phyloP scores from a whole-genome alignment of 306 rosid species.

The Acacia melanoxylon region DNA sequence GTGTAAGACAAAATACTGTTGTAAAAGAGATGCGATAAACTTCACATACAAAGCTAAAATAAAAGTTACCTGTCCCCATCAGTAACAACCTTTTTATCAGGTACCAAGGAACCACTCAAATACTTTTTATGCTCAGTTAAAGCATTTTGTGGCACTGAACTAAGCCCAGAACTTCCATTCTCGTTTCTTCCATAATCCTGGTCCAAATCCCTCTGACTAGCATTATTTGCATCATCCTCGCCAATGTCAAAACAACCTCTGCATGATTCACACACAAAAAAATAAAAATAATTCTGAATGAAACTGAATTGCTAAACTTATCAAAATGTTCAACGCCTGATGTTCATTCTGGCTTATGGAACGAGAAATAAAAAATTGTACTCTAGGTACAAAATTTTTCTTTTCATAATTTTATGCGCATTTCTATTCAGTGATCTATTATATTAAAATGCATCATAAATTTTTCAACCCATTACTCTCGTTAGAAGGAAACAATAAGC shows the following conservation, averaged over 20 bases:
- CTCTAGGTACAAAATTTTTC: background rate
- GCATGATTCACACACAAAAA: constrained; percentile 37
- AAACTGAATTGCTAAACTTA: constrained; percentile 1
- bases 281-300: constrained; percentile 7
- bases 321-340: background rate
- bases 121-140: constrained; percentile 47
- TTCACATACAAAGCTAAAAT: background rate
- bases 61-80: constrained; percentile 66
- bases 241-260: constrained; percentile 79
- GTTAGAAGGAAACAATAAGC: background rate
- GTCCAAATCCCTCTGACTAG: constrained; percentile 51
- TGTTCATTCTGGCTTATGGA: background rate
- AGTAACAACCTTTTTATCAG: constrained; percentile 55
- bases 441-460: background rate
- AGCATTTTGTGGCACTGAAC: constrained; percentile 44
- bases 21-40: background rate
- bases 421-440: background rate
- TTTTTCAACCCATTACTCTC: background rate
- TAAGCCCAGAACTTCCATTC: constrained; percentile 57
- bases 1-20: constrained; percentile 9
- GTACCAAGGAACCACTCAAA: constrained; percentile 53
- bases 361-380: background rate
- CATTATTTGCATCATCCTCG: constrained; percentile 58
- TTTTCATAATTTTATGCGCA: background rate
- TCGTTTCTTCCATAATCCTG: constrained; percentile 58